A percentile compares a stretch with the other conserved stretches of the same genome.
Evolutionary conservation across 208 protist genomes (phyloP).

Genomic region (Leishmania arabica): DNA sequence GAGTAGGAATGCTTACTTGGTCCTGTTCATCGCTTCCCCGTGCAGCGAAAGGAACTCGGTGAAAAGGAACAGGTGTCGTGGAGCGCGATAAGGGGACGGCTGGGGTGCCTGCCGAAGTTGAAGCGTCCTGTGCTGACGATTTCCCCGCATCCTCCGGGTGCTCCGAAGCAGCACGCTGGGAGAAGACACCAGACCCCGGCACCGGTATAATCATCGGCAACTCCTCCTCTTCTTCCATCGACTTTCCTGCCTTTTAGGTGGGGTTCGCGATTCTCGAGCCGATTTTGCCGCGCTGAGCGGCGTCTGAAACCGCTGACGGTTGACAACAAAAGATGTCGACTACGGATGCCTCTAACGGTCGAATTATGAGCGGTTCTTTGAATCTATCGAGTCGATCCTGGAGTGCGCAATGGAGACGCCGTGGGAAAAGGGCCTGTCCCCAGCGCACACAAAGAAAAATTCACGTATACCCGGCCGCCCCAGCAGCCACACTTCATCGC

Average conservation of each 20-base stretch:
- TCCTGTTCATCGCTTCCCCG: not conserved
- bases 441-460: not conserved
- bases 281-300: not conserved
- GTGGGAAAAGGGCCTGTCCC: no score
- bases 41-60: not conserved
- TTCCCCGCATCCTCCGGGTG: not conserved
- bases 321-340: not conserved
- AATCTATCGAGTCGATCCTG: not conserved
- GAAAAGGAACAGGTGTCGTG: not conserved
- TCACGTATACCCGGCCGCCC: not conserved
- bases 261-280: constrained; percentile 19
- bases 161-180: not conserved
- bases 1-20: not conserved
- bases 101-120: not conserved
- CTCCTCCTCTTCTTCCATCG: constrained; percentile 9
- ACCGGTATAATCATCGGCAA: not conserved
- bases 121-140: not conserved
- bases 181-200: not conserved
- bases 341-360: not conserved
- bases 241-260: constrained; percentile 29
- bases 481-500: not conserved
- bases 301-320: not conserved
- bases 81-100: not conserved
- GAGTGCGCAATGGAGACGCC: not conserved
- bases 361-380: not conserved